Conservation (phyloP, 495 filamentous ascomycete species). For the Cercophora scortea region DNA sequence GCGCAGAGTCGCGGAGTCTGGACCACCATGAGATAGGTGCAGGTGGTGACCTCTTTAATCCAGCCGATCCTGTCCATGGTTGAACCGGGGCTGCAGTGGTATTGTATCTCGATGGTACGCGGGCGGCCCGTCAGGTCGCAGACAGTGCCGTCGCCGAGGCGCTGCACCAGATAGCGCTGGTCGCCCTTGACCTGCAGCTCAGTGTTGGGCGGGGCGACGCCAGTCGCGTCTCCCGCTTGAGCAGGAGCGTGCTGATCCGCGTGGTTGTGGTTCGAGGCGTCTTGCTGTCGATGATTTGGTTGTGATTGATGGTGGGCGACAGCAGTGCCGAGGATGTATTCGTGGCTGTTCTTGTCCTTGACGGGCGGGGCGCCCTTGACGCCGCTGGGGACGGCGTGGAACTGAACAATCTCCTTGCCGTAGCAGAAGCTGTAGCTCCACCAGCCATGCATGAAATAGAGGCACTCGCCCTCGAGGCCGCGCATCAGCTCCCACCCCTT, state of each 20-base stretch:
- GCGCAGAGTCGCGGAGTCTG: constrained; percentile 89
- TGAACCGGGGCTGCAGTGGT: constrained; percentile 78
- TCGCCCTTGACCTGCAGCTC: constrained; percentile 76
- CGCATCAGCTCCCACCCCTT: constrained; percentile 85
- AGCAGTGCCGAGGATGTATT: constrained; percentile 66
- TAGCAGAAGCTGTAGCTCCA: constrained; percentile 98
- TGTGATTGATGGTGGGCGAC: constrained; percentile 22
- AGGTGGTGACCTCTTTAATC: constrained; percentile 93
- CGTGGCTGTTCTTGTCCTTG: constrained; percentile 67
- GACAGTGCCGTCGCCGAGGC: constrained; percentile 71
- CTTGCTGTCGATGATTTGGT: constrained; percentile 12
- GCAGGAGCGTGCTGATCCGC: background rate
- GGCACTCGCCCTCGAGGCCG: constrained; percentile 77
- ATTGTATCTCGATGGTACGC: constrained; percentile 81
- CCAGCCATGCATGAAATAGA: constrained; percentile 90
- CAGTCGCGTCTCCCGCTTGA: constrained; percentile 10
- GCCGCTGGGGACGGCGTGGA: constrained; percentile 69
- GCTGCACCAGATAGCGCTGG: constrained; percentile 85
- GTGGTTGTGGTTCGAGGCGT: too few relatives aligned
- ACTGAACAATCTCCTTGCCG: constrained; percentile 78
- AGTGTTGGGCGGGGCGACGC: constrained; percentile 41
- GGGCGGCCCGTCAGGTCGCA: constrained; percentile 87
- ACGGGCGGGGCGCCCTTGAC: constrained; percentile 56
- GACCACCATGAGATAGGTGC: constrained; percentile 90
- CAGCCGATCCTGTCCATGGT: constrained; percentile 76